phyloP scores from a whole-genome alignment of 75 land plant species.

The Isoetes taiwanensis region DNA sequence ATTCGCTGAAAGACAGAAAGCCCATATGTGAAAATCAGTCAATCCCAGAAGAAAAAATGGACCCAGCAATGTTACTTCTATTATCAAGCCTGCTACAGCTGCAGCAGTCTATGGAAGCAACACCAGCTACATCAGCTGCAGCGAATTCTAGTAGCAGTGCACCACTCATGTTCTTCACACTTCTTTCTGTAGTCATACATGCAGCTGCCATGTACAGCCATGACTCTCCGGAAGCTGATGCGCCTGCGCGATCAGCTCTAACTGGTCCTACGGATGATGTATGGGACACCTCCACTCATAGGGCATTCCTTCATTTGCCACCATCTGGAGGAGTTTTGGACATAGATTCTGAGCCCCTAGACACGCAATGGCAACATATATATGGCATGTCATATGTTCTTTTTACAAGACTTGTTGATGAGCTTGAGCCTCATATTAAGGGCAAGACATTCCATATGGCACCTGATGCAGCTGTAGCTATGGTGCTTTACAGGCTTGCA shows the following conservation, averaged over 20 bases:
- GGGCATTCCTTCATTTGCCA: no score
- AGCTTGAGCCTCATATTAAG: conserved; percentile 22
- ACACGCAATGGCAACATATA: conserved; percentile 32
- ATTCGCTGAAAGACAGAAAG: no score
- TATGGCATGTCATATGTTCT: conserved; percentile 48
- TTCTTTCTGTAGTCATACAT: conserved; percentile 40
- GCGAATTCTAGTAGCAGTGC: conserved; percentile 32
- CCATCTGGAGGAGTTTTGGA: conserved; percentile 38
- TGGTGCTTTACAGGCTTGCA: conserved; percentile 44
- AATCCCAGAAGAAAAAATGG: conserved; percentile 15
- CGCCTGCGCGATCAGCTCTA: neutral
- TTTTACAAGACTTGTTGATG: conserved; percentile 38
- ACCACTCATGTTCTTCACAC: conserved; percentile 42
- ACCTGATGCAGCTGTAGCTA: conserved; percentile 38
- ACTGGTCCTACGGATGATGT: no score
- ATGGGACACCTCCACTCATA: no score
- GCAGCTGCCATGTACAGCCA: conserved; percentile 10
- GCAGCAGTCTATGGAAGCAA: conserved; percentile 39
- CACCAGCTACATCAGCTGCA: conserved; percentile 15
- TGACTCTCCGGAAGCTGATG: neutral
- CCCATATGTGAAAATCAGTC: no score
- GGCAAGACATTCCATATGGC: conserved; percentile 22
- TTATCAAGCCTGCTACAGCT: conserved; percentile 58
- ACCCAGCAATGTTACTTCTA: conserved; percentile 38
- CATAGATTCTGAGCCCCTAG: conserved; percentile 34